Conservation (phyloP, 2,329 filamentous ascomycete genomes). For the Bipolaris sorokiniana region DNA sequence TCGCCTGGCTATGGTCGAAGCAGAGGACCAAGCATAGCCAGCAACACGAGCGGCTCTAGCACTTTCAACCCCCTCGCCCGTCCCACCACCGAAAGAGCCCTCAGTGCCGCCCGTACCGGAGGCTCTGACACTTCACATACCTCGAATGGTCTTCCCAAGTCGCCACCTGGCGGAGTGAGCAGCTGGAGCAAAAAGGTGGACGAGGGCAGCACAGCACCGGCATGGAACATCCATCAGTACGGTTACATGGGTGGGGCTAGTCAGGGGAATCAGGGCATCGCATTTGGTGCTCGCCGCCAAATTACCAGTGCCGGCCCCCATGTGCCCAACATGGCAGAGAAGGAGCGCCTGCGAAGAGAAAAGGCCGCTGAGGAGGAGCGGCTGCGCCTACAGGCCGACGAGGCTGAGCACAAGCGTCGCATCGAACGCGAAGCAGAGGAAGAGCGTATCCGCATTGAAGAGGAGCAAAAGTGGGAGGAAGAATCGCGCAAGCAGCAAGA, state of each 20-base stretch:
- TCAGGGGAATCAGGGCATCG: constrained; percentile 91
- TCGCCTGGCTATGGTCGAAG: constrained; percentile 42
- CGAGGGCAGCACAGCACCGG: constrained; percentile 79
- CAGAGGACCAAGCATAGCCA: constrained; percentile 56
- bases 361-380: constrained; percentile 62
- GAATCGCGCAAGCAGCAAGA: constrained; percentile 67
- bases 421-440: constrained; percentile 65
- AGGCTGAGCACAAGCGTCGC: constrained; percentile 57
- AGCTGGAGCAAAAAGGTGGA: constrained; percentile 90
- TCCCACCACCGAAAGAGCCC: constrained; percentile 41
- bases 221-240: constrained; percentile 99
- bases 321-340: constrained; percentile 83
- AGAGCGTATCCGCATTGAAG: constrained; percentile 64
- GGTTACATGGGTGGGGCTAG: constrained; percentile 96
- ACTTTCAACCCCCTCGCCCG: constrained; percentile 54
- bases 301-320: constrained; percentile 83
- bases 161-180: constrained; percentile 66
- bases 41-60: constrained; percentile 50
- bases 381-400: constrained; percentile 57
- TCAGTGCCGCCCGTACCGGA: constrained; percentile 57
- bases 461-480: constrained; percentile 71
- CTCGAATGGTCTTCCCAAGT: constrained; percentile 56
- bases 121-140: constrained; percentile 65
- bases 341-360: constrained; percentile 71
- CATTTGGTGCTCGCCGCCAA: constrained; percentile 88